Percentiles rank a stretch among this genome's conserved stretches.
Evolutionary conservation across 148 eudicot species (phyloP).

Genomic region (Spergularia bocconei): DNA sequence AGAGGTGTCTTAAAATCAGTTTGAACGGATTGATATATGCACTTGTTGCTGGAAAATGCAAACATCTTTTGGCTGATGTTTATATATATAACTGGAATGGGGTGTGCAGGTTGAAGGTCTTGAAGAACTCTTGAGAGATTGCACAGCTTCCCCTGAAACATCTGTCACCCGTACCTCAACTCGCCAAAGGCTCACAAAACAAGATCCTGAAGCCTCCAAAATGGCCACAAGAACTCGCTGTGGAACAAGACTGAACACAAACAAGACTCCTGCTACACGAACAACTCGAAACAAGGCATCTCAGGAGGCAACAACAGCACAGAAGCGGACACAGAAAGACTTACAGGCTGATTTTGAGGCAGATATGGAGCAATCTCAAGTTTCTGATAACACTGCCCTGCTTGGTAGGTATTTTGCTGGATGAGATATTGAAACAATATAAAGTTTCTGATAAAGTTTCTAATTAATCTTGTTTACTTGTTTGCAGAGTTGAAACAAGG

Average conservation of each 20-base stretch:
- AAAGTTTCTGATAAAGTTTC: neutral
- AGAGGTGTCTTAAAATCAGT: too few species aligned
- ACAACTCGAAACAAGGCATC: conserved; percentile 25
- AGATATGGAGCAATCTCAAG: conserved; percentile 22
- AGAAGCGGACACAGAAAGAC: conserved; percentile 15
- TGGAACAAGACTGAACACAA: conserved; percentile 23
- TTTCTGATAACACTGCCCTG: conserved; percentile 18
- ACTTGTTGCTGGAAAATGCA: neutral
- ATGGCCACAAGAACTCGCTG: conserved; percentile 35
- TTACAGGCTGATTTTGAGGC: conserved; percentile 34
- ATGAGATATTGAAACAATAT: neutral
- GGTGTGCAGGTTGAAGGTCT: conserved; percentile 67
- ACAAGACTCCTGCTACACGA: conserved; percentile 26
- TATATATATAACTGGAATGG: neutral
- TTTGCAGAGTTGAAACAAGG: conserved; percentile 10
- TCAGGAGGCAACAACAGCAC: conserved; percentile 21
- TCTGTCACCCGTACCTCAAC: conserved; percentile 40
- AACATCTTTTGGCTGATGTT: neutral
- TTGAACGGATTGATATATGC: too few species aligned
- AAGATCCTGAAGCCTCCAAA: conserved; percentile 30
- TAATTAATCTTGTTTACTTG: conserved; percentile 14
- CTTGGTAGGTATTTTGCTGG: conserved; percentile 11
- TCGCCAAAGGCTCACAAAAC: conserved; percentile 24
- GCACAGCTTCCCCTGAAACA: conserved; percentile 45
- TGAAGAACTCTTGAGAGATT: conserved; percentile 48